phyloP scores from a whole-genome alignment of 2,329 filamentous ascomycete genomes.

The Ophiostoma ulmi region DNA sequence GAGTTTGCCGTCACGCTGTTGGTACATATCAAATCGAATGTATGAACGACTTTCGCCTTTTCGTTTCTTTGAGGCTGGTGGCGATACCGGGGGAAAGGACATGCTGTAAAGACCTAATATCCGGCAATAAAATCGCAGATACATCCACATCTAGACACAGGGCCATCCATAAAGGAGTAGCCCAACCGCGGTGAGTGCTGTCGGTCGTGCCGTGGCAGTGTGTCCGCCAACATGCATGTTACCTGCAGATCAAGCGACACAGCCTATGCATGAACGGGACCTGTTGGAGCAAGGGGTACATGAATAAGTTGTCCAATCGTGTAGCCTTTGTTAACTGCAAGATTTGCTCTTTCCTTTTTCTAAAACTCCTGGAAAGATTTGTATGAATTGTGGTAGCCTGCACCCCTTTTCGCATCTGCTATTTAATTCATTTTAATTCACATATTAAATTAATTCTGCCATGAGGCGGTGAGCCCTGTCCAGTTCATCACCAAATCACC shows the following conservation, averaged over 20 bases:
- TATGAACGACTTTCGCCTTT: no score
- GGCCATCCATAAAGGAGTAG: not conserved
- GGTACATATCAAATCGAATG: no score
- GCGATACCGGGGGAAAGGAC: no score
- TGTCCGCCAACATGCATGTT: not conserved
- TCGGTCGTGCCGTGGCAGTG: no score
- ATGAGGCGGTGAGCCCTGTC: not conserved
- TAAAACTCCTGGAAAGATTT: not conserved
- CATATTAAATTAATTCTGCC: not conserved
- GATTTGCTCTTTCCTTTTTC: not conserved
- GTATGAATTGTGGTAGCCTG: not conserved
- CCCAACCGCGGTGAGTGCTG: not conserved
- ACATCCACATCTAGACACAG: not conserved
- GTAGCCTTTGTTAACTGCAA: not conserved
- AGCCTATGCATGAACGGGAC: not conserved
- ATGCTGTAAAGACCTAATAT: no score
- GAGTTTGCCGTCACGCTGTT: no score
- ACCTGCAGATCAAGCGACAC: conserved; percentile 1
- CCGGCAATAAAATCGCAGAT: not conserved
- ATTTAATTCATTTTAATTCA: not conserved
- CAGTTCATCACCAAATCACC: not conserved
- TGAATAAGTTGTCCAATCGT: not conserved
- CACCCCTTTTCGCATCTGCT: not conserved
- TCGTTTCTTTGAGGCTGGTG: no score
- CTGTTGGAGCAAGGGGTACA: not conserved